Base-by-base conservation (phyloP, 2,329 filamentous ascomycete species). In the Epichloe gansuensis region DNA sequence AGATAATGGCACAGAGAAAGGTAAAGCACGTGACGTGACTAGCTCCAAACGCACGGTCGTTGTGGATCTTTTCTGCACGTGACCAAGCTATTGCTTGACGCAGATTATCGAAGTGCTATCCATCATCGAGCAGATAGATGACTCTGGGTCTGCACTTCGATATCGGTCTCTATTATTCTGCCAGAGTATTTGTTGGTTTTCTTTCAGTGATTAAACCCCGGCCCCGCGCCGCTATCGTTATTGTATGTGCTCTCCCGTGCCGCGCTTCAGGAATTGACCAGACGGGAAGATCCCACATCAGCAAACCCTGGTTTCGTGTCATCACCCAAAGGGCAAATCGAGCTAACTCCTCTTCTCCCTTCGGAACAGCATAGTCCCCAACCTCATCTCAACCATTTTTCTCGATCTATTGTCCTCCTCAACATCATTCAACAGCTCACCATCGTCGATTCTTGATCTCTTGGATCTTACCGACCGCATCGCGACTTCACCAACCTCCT, bases 101-200 rank as follows among this genome's bases (percentile, higher is more conserved):
- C 50, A 42, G 50, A 52, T 52, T 42, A 12, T 46, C 43, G n/a
- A 38, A 15, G 44, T 46, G 35, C 50, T 37, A 41, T 25, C 37
- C 17, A 34, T 25, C n/a, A 52, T 43, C 4, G 35, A 48, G 34
- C 31, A 48, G 47, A n/a, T 28, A 37, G 50, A 42, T 25, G 37
- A 31, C 44, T 47, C 52, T 48, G 53, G 48, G 34, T 49, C 60
- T 57, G 49, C 54, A 53, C 54, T 58, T 62, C 60, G 57, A 66
- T 67, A 68, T 66, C 63, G 61, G 57, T 63, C 61, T 62, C 63
- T 63, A 64, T 66, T 63, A 59, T 67, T 70, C 65, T 64, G 63
- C 62, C 55, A 57, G 64, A 69, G 63, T 69, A 71, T 69, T 59
- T 62, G 65, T 71, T 69, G 65, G 62, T 61, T 65, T 41, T n/a